Conservation (phyloP, 2,329 filamentous ascomycete genomes). For the Xylariaceae sp. region DNA sequence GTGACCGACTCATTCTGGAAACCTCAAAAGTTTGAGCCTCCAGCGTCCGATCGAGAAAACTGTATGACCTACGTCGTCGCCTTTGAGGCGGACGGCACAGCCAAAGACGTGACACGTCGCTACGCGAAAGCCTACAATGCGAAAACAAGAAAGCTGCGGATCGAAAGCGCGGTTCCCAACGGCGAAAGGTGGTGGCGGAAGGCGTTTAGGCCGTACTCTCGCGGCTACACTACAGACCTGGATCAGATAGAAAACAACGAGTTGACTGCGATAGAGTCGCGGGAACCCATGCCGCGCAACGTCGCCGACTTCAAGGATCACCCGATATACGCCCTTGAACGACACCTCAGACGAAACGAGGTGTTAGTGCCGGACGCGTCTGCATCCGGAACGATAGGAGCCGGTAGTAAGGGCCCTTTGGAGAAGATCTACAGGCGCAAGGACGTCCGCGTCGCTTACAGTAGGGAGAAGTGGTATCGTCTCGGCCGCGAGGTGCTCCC, state of each 20-base stretch:
- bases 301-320: conserved; percentile 87
- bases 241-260: conserved; percentile 86
- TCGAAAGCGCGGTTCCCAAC: conserved; percentile 63
- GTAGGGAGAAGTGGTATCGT: conserved; percentile 88
- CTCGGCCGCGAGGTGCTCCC: conserved; percentile 77
- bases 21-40: conserved; percentile 78
- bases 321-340: conserved; percentile 79
- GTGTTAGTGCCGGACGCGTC: conserved; percentile 72
- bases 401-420: conserved; percentile 63
- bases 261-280: conserved; percentile 68
- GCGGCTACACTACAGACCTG: conserved; percentile 57
- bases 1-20: conserved; percentile 79
- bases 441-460: conserved; percentile 79
- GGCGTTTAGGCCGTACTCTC: conserved; percentile 52
- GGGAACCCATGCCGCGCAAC: conserved; percentile 84
- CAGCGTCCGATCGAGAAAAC: conserved; percentile 75
- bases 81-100: conserved; percentile 78
- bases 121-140: conserved; percentile 89
- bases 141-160: conserved; percentile 80
- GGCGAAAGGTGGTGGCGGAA: conserved; percentile 58
- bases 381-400: conserved; percentile 75
- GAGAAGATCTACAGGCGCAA: conserved; percentile 81
- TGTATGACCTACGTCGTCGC: conserved; percentile 81
- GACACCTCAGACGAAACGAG: conserved; percentile 82
- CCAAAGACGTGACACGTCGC: conserved; percentile 81